Percentiles rank a stretch among this genome's conserved stretches.
Conservation (phyloP, 306 rosid species). For the Castanea mollissima region DNA sequence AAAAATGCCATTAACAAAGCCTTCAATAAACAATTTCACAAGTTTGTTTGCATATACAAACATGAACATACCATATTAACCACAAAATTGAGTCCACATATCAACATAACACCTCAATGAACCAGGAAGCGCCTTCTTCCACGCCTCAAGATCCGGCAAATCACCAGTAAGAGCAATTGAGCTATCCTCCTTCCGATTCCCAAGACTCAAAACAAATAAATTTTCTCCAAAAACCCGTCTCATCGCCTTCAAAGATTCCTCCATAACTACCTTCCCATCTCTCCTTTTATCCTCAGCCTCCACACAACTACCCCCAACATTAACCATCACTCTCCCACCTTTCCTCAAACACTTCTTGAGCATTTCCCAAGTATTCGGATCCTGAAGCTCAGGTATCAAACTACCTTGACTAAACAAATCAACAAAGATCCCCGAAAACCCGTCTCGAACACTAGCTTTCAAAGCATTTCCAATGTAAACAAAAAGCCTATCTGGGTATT, state of each 20-base stretch:
- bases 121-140: conserved; percentile 58
- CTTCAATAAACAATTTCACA: no score
- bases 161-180: conserved; percentile 82
- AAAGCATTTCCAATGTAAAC: conserved; percentile 66
- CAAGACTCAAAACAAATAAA: conserved; percentile 59
- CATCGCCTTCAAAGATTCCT: conserved; percentile 73
- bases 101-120: conserved; percentile 47
- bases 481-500: conserved; percentile 44
- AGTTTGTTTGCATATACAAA: neutral
- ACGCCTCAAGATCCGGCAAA: conserved; percentile 40
- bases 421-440: conserved; percentile 79
- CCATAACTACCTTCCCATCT: conserved; percentile 65
- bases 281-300: conserved; percentile 67
- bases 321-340: conserved; percentile 90
- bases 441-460: conserved; percentile 48
- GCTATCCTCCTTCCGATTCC: conserved; percentile 72
- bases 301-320: conserved; percentile 93
- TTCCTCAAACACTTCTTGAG: conserved; percentile 57
- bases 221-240: conserved; percentile 40
- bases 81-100: conserved; percentile 10
- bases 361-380: conserved; percentile 61
- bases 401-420: conserved; percentile 70
- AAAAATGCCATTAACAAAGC: no score
- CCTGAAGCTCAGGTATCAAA: conserved; percentile 81
- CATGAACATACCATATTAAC: conserved; percentile 9